Percentiles rank a stretch among this genome's conserved stretches.
Evolutionary conservation across 768 basidiomycete genomes (phyloP).

Genomic region (Ephemerocybe angulata): DNA sequence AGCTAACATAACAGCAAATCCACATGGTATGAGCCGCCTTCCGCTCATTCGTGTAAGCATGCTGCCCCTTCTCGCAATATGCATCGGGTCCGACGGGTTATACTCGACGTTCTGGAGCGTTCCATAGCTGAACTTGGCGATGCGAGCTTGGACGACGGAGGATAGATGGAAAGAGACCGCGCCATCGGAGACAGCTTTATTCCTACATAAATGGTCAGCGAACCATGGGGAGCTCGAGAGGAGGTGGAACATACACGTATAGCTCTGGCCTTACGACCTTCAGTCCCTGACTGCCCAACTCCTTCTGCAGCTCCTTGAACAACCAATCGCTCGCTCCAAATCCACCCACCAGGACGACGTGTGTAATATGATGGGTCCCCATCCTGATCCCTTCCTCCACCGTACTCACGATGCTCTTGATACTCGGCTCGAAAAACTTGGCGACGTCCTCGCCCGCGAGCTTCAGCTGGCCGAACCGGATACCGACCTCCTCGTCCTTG

Average conservation of each 20-base stretch:
- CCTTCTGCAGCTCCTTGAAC: constrained; percentile 38
- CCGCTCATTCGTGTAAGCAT: constrained; percentile 32
- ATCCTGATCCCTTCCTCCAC: constrained; percentile 7
- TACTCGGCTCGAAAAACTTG: constrained; percentile 9
- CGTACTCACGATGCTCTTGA: constrained; percentile 8
- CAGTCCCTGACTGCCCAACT: constrained; percentile 35
- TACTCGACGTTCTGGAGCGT: constrained; percentile 35
- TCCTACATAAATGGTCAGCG: constrained; percentile 22
- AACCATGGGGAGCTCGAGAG: not conserved
- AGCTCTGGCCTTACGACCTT: constrained; percentile 49
- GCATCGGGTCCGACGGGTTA: constrained; percentile 34
- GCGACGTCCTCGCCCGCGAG: constrained; percentile 23
- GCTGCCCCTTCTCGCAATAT: not conserved
- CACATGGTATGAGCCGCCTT: constrained; percentile 33
- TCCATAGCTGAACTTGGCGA: constrained; percentile 48
- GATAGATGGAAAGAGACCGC: constrained; percentile 42
- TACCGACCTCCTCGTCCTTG: constrained; percentile 33
- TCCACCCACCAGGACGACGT: constrained; percentile 51
- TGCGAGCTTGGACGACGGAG: constrained; percentile 36
- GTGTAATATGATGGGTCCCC: constrained; percentile 15
- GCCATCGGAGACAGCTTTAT: constrained; percentile 45
- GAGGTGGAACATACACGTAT: constrained; percentile 18
- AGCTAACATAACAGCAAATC: constrained; percentile 40
- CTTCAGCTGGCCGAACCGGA: constrained; percentile 41
- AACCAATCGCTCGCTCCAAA: constrained; percentile 58